Base-by-base conservation (phyloP, 371 early-diverging fungal genomes). In the Mortierella sp. region DNA sequence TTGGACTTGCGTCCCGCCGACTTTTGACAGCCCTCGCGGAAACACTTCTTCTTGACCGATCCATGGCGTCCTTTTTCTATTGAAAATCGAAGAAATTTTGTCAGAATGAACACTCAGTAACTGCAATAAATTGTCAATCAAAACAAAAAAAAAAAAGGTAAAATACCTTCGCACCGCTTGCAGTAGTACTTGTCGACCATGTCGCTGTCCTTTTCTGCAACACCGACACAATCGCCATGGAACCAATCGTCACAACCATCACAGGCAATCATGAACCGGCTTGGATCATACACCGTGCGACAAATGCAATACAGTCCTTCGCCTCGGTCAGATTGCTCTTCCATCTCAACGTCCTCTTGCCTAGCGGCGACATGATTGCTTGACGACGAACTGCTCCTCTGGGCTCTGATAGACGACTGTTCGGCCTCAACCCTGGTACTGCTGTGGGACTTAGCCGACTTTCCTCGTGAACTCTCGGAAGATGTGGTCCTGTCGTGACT, bases 181-280 rank as follows among this genome's bases (percentile, higher is more conserved):
- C 94, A 94, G 75, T 90, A 93, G 72, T 91, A 93, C 70, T 89
- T 87, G 75, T 92, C 92, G 54, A 94, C 88, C 79, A 91, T 88
- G 24, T 91, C 90, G 27, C 91, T 90, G 75, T 92, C 92, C 46
- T 89, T 87, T 75, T 92, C 91, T 49, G 88, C 89, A 54, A 93
- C 92, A 1, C 91, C 90, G 16, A 93, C 91, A 63, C 94, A 93
- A 73, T 92, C 93, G 27, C 93, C 94, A 76, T 93, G 94, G 77
- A 91, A 93, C 94, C 94, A 93, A 48, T 91, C 91, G 75, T 92
- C 92, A 74, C 94, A 93, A 8, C 88, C 88, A 75, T 93, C 94
- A 79, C 94, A 93, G 0, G 90, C 91, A 83, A 93, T 93, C 93
- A 93, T 93, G 71, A 93, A 93, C 21, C 91, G 83, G 24, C 88